Base-by-base conservation (phyloP, 1,284 basidiomycete species). In the Ustilago tritici region DNA sequence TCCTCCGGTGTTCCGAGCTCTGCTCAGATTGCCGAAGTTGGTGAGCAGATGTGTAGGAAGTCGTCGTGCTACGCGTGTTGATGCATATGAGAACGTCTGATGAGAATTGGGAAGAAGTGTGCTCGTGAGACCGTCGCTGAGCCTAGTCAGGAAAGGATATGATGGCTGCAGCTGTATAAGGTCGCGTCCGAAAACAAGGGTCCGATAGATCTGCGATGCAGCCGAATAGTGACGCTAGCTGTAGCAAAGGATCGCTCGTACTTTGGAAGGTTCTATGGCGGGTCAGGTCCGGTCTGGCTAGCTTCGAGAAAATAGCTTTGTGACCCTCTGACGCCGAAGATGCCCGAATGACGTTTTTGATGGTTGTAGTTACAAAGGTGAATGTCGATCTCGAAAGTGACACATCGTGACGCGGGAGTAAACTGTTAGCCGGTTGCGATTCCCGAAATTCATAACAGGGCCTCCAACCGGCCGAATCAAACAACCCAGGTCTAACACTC, bases 391-490 rank as follows among this genome's bases (percentile, higher is more conserved):
- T 43, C 40, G 46, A 57, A 56, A 63, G 54, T 50, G 46, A 63
- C 46, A 63, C 46, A 28, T 56, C 54, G 54, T 63, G 61, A 56
- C 54, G 54, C 61, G 61, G 46, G 52, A 50, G 31, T 41, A 41
- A 34, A 34, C 31, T 19, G 31, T 41, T 49, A 23, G 19, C 32
- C 38, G 54, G 15, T 55, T 31, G 38, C 41, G 17, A 40, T 49
- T 52, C 56, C 61, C 55, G 54, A 63, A 36, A 56, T 63, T 43
- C 43, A 41, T 19, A 41, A 36, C 32, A 23, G 11, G 15, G n/a
- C 12, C 28, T 32, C 14, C 1, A 63, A 43, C 41, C 60, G 60
- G 52, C 50, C 55, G 61, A 28, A 36, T 55, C 8, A 34, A 11
- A 19, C 19, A 19, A 38, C n/a, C 17, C 3, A n/a, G 23, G 14